Conservation (phyloP, 495 filamentous ascomycete genomes). For the Opeltia flavorubescens region DNA sequence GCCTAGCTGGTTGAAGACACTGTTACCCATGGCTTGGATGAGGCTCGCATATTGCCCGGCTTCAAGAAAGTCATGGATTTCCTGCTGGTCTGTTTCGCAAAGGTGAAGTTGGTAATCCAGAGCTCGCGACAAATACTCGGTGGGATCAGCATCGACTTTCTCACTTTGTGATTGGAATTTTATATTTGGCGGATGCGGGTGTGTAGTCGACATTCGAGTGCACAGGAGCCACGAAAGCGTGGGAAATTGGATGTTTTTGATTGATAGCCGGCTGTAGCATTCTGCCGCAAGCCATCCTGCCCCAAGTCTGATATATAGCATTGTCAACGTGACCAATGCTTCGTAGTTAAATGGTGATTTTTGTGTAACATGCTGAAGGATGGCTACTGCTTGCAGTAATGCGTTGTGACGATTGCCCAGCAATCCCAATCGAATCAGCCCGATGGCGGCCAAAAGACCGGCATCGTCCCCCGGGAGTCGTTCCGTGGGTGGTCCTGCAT, state of each 20-base stretch:
- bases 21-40: conserved; percentile 6
- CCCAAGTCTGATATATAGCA: conserved; percentile 40
- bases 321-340: conserved; percentile 37
- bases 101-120: conserved; percentile 7
- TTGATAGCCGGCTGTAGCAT: conserved; percentile 38
- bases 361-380: conserved; percentile 34
- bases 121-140: conserved; percentile 13
- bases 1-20: background rate
- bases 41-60: conserved; percentile 7
- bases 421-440: conserved; percentile 29
- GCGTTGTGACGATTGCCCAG: conserved; percentile 18
- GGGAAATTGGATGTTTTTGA: conserved; percentile 49
- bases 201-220: conserved; percentile 42
- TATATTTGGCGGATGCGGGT: conserved; percentile 31
- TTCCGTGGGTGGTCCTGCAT: conserved; percentile 24
- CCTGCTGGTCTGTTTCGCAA: background rate
- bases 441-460: conserved; percentile 42
- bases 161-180: background rate
- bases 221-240: conserved; percentile 42
- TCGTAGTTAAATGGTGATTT: conserved; percentile 46
- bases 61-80: conserved; percentile 5
- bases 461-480: conserved; percentile 44
- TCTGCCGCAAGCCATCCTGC: conserved; percentile 38
- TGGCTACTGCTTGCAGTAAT: conserved; percentile 35
- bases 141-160: conserved; percentile 16